Conservation (phyloP, 1,284 basidiomycete species). For the Abortiporus biennis region DNA sequence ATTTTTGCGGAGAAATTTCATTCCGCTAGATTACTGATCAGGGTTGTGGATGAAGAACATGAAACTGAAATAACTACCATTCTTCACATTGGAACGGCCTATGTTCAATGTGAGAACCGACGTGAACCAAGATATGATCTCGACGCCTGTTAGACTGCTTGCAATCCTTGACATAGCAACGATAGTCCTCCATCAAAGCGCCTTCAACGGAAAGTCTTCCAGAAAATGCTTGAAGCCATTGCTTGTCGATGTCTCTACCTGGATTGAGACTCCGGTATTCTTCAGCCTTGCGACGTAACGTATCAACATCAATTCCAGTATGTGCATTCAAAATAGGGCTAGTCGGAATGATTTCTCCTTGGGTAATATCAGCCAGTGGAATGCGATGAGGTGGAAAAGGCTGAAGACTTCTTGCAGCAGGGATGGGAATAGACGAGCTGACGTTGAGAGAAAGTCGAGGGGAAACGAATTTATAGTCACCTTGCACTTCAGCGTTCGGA, state of each 20-base stretch:
- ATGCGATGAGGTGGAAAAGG: not conserved
- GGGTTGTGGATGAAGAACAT: slow-evolving; percentile 10
- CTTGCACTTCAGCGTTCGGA: too few species aligned
- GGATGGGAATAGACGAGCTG: too few species aligned
- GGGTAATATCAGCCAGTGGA: not conserved
- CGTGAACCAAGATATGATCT: slow-evolving; percentile 66
- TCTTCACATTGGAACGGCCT: slow-evolving; percentile 52
- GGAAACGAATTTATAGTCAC: too few species aligned
- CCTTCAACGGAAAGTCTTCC: slow-evolving; percentile 55
- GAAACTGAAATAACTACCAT: slow-evolving; percentile 38
- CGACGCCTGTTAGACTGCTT: slow-evolving; percentile 58
- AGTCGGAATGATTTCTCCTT: not conserved
- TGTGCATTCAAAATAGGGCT: slow-evolving; percentile 40
- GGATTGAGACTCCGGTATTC: slow-evolving; percentile 45
- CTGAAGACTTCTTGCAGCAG: not conserved
- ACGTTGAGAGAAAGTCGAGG: too few species aligned
- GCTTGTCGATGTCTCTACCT: slow-evolving; percentile 49
- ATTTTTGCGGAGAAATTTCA: slow-evolving; percentile 64
- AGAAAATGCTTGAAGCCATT: slow-evolving; percentile 58
- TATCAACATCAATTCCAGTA: slow-evolving; percentile 45
- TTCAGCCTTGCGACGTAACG: slow-evolving; percentile 47
- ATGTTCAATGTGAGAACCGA: slow-evolving; percentile 64
- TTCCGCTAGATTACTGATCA: slow-evolving; percentile 31
- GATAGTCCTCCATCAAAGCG: slow-evolving; percentile 49
- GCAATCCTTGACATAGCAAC: slow-evolving; percentile 61